Percentiles rank a stretch among this genome's conserved stretches.
Evolutionary conservation across 768 basidiomycete genomes (phyloP).

Genomic region (Boletus tomentosulus): DNA sequence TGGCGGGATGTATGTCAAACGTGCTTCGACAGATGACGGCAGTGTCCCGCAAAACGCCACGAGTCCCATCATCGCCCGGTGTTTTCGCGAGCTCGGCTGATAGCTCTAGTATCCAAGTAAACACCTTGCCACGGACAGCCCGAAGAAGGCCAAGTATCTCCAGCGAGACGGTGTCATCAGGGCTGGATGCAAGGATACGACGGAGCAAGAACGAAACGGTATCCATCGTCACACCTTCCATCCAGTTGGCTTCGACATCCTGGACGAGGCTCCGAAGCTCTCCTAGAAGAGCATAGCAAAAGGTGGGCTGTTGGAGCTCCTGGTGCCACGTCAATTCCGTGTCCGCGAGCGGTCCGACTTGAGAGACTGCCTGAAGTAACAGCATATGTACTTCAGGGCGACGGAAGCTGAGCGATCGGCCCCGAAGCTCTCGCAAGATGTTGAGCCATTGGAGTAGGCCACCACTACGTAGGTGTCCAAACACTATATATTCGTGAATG

Average conservation of each 20-base stretch:
- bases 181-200: slow-evolving; percentile 33
- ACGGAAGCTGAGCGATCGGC: slow-evolving; percentile 35
- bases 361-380: slow-evolving; percentile 39
- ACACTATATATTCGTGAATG: slow-evolving; percentile 44
- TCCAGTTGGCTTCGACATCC: slow-evolving; percentile 40
- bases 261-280: slow-evolving; percentile 34
- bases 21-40: slow-evolving; percentile 24
- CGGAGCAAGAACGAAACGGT: slow-evolving; percentile 30
- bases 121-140: slow-evolving; percentile 27
- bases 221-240: slow-evolving; percentile 27
- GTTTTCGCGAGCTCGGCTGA: slow-evolving; percentile 12
- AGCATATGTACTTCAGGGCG: slow-evolving; percentile 38
- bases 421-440: slow-evolving; percentile 39
- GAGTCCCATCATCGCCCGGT: not conserved
- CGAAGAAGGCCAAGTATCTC: slow-evolving; percentile 26
- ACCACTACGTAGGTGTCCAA: slow-evolving; percentile 43
- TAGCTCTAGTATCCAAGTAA: slow-evolving; percentile 36
- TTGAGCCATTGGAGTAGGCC: slow-evolving; percentile 47
- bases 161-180: slow-evolving; percentile 7
- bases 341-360: slow-evolving; percentile 33
- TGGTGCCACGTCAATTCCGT: slow-evolving; percentile 35
- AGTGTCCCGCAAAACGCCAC: slow-evolving; percentile 11
- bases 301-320: slow-evolving; percentile 30
- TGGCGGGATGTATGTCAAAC: slow-evolving; percentile 20
- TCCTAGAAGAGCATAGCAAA: slow-evolving; percentile 31